A percentile compares a stretch with the other conserved stretches of the same genome.
Evolutionary conservation across 345 rosid species (phyloP).

Genomic region (Hibiscus trionum): DNA sequence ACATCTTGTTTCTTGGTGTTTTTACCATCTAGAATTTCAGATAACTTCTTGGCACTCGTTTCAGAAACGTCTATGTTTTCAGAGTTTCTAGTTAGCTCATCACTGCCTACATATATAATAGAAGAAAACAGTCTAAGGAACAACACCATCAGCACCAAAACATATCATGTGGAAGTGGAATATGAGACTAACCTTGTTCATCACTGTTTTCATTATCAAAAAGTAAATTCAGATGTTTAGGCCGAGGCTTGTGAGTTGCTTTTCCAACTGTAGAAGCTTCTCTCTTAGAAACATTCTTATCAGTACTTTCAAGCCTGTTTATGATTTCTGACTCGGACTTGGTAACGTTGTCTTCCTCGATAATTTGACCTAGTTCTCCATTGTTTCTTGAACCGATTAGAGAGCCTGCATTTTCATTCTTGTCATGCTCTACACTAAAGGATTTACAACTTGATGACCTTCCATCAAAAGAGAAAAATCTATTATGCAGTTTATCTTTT

Average conservation of each 20-base stretch:
- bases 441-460: constrained; percentile 9
- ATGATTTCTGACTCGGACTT: background rate
- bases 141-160: constrained; percentile 2
- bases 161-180: constrained; percentile 9
- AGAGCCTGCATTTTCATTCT: background rate
- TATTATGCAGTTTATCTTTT: constrained; percentile 13
- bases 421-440: background rate
- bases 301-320: background rate
- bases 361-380: constrained; percentile 5
- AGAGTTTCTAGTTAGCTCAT: constrained; percentile 15
- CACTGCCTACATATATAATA: constrained; percentile 30
- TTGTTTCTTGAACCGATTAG: constrained; percentile 3
- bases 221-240: constrained; percentile 29
- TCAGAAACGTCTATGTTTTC: constrained; percentile 30
- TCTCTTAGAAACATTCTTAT: too few species aligned
- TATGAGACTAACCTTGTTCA: constrained; percentile 25
- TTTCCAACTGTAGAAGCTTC: constrained; percentile 6
- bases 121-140: background rate
- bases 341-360: constrained; percentile 16
- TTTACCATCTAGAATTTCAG: constrained; percentile 26
- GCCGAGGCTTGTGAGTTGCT: constrained; percentile 20
- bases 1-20: constrained; percentile 32
- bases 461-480: background rate
- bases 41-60: constrained; percentile 22
- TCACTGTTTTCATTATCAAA: constrained; percentile 13